These are phyloP conservation scores for Coemansia sp. DNA, from an alignment of 371 early-diverging fungal genomes.

Conservation along the genomic window DNA sequence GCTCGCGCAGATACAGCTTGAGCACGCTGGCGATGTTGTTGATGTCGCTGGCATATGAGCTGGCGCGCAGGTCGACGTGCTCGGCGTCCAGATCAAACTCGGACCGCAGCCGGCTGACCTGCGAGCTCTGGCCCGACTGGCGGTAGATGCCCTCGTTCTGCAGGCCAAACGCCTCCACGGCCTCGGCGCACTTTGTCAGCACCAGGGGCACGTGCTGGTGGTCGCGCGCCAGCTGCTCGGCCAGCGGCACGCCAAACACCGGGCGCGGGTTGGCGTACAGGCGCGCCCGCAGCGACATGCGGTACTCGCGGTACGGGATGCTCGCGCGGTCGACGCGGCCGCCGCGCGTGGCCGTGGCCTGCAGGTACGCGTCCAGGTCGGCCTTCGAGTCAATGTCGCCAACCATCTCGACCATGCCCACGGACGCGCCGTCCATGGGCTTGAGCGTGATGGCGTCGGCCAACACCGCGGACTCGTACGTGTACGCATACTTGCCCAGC, in stretches of 20 bases:
- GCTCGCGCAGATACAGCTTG: slow-evolving; percentile 87
- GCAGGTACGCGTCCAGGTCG: slow-evolving; percentile 44
- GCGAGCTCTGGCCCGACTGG: slow-evolving; percentile 70
- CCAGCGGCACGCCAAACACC: slow-evolving; percentile 46
- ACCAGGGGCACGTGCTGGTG: slow-evolving; percentile 67
- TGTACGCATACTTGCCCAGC: slow-evolving; percentile 52
- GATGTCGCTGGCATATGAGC: slow-evolving; percentile 68
- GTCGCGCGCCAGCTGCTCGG: slow-evolving; percentile 64
- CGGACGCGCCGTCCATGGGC: slow-evolving; percentile 28
- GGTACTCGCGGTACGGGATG: slow-evolving; percentile 49
- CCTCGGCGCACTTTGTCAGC: slow-evolving; percentile 70
- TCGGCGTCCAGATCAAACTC: slow-evolving; percentile 70
- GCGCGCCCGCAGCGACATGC: slow-evolving; percentile 46
- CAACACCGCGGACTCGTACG: slow-evolving; percentile 50
- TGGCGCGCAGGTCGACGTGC: slow-evolving; percentile 61
- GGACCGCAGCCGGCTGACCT: slow-evolving; percentile 66
- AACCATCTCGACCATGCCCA: slow-evolving; percentile 51
- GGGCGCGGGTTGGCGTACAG: slow-evolving; percentile 45
- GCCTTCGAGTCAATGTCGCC: slow-evolving; percentile 50
- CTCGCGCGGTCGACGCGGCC: slow-evolving; percentile 36
- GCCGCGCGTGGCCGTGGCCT: slow-evolving; percentile 19
- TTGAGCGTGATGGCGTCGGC: slow-evolving; percentile 53
- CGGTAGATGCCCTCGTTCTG: slow-evolving; percentile 80
- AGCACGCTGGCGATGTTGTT: slow-evolving; percentile 81
- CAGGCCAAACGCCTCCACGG: slow-evolving; percentile 69